phyloP scores from a whole-genome alignment of 805 yeast species.

The Cyberlindnera maclurae region DNA sequence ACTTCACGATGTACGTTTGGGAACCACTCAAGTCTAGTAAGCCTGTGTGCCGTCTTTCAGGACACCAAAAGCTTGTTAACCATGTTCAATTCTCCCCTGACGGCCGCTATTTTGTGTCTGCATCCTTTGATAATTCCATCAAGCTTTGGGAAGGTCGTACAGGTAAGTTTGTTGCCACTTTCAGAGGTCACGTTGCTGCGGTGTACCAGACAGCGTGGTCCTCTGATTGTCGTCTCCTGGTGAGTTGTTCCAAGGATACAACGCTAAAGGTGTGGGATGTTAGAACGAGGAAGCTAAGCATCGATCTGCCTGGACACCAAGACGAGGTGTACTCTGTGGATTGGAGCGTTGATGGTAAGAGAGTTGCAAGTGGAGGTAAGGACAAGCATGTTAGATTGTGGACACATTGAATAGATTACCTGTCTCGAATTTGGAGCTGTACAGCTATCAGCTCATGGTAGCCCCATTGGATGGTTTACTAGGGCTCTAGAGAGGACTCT shows the following conservation, averaged over 20 bases:
- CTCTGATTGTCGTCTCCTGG: conserved; percentile 83
- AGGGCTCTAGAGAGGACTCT: too few relatives aligned
- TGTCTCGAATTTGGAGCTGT: too few relatives aligned
- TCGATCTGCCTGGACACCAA: conserved; percentile 91
- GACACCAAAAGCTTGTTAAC: conserved; percentile 94
- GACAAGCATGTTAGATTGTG: conserved; percentile 92
- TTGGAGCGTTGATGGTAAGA: conserved; percentile 93
- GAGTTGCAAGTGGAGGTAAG: conserved; percentile 96
- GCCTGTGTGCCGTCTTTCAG: conserved; percentile 91
- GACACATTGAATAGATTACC: conserved; percentile 49
- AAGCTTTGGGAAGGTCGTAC: conserved; percentile 94
- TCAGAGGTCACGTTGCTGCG: conserved; percentile 96
- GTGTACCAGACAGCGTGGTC: conserved; percentile 99
- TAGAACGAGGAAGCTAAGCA: conserved; percentile 71
- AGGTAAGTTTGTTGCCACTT: conserved; percentile 83
- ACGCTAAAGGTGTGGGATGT: conserved; percentile 96
- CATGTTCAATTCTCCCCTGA: conserved; percentile 96
- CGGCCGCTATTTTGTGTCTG: conserved; percentile 83
- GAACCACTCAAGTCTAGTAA: conserved; percentile 75
- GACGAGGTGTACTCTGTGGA: conserved; percentile 97
- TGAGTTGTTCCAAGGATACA: conserved; percentile 92
- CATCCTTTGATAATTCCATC: conserved; percentile 92
- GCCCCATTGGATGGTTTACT: too few relatives aligned
- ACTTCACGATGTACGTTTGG: conserved; percentile 97
- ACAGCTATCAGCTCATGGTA: too few relatives aligned